Base-by-base conservation (phyloP, 108 stramenopile genomes). In the Cyclotella baltica region DNA sequence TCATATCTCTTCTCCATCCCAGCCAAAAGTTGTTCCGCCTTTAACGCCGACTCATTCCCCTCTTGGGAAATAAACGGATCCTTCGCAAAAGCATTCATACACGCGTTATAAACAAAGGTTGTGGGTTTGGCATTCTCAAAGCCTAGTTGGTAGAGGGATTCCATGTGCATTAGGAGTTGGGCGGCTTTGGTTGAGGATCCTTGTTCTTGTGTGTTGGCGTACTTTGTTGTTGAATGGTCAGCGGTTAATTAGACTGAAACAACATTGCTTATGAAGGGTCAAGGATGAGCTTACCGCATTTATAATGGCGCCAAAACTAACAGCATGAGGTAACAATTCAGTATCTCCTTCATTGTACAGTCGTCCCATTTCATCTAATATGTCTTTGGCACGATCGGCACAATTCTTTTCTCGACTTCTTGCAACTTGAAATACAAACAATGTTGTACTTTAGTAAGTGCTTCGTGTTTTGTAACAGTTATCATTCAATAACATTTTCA, bases 251-350 rank as follows among this genome's bases (percentile, higher is more conserved):
- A 48, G n/a, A 48, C 6, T 13, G 13, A 57, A 23, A 29, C 20
- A 57, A 57, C 1, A 11, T 22, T 29, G 1, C 23, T 27, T 57
- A 20, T 27, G 4, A 36, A 4, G 33, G 31, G n/a, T 19, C 1
- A 35, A 10, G 34, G 27, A 43, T 23, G 13, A 15, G 46, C 64
- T 65, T 40, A 65, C 64, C 0, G 82, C 72, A 62, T 84, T 84
- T n/a, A 84, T 84, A 30, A 84, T 77, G 1, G 83, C 83, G 30
- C 83, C 83, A 66, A 84, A 84, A 10, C 78, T 76, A 22, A 84
- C 29, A 1, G 83, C 76, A 70, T 84, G 78, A 2, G 76, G 82
- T 23, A 78, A 15, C 10, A 84, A 46, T 30, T 84, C 83, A 1
- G 30, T 27, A 48, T 80, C 35, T 0, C 83, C 83, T 51, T 76